Conservation (phyloP, 257 asterid species). For the Anisodus acutangulus region DNA sequence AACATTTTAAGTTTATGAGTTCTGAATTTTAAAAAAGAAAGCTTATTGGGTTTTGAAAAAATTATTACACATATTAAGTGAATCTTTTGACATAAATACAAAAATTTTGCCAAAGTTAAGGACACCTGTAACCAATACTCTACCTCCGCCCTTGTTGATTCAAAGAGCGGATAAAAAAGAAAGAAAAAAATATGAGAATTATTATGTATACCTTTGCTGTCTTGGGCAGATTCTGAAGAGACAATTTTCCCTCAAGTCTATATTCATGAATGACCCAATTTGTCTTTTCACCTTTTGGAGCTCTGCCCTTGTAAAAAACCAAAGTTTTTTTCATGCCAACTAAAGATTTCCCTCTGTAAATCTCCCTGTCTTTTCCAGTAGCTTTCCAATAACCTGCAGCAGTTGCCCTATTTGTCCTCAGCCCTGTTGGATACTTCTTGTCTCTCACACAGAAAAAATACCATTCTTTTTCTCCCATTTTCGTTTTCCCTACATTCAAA, state of each 20-base stretch:
- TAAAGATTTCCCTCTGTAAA: conserved; percentile 51
- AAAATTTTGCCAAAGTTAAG: too few relatives aligned
- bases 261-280: conserved; percentile 84
- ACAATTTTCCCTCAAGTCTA: conserved; percentile 67
- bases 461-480: conserved; percentile 80
- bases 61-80: too few relatives aligned
- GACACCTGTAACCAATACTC: too few relatives aligned
- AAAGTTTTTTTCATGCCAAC: conserved; percentile 83
- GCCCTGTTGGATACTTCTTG: conserved; percentile 77
- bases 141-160: too few relatives aligned
- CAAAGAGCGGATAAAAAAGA: not conserved
- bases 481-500: conserved; percentile 62
- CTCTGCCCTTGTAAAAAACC: conserved; percentile 84
- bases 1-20: too few relatives aligned
- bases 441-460: conserved; percentile 80
- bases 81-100: too few relatives aligned
- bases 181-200: conserved; percentile 33
- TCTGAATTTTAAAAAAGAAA: too few relatives aligned
- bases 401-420: conserved; percentile 79
- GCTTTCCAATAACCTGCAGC: conserved; percentile 86
- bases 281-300: conserved; percentile 74
- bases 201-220: conserved; percentile 50
- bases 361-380: conserved; percentile 80
- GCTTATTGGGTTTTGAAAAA: too few relatives aligned
- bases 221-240: conserved; percentile 47